phyloP scores from a whole-genome alignment of 1,284 basidiomycete species.

The Microbotryomycetes sp. region DNA sequence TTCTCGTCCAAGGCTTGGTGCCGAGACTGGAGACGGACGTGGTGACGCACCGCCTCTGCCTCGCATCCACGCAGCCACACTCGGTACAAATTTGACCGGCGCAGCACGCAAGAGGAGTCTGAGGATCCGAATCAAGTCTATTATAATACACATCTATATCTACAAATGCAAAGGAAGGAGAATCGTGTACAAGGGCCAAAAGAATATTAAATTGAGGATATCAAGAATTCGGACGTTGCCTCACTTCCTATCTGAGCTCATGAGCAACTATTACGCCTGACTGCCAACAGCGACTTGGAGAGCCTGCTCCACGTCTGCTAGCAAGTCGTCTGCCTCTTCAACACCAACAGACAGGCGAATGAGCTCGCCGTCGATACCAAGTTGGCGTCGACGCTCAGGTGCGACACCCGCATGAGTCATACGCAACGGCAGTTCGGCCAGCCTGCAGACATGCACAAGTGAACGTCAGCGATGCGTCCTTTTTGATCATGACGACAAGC shows the following conservation, averaged over 20 bases:
- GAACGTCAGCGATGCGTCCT: neutral
- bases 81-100: too few relatives aligned
- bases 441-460: neutral
- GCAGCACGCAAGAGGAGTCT: neutral
- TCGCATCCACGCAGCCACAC: too few relatives aligned
- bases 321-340: slow-evolving; percentile 77
- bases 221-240: too few relatives aligned
- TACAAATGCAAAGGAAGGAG: too few relatives aligned
- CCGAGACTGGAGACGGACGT: too few relatives aligned
- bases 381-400: slow-evolving; percentile 56
- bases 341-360: slow-evolving; percentile 80
- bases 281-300: slow-evolving; percentile 49
- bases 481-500: slow-evolving; percentile 6
- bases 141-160: too few relatives aligned
- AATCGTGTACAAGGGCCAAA: too few relatives aligned
- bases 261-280: too few relatives aligned
- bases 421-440: slow-evolving; percentile 38
- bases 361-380: slow-evolving; percentile 76
- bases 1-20: too few relatives aligned
- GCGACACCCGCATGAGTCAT: slow-evolving; percentile 53
- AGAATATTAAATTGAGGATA: too few relatives aligned
- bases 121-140: neutral
- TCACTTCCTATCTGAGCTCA: too few relatives aligned
- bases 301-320: slow-evolving; percentile 66
- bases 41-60: too few relatives aligned